Evolutionary conservation across 1,139 yeast genomes (phyloP).

Genomic region (Scheffersomyces lignicola): DNA sequence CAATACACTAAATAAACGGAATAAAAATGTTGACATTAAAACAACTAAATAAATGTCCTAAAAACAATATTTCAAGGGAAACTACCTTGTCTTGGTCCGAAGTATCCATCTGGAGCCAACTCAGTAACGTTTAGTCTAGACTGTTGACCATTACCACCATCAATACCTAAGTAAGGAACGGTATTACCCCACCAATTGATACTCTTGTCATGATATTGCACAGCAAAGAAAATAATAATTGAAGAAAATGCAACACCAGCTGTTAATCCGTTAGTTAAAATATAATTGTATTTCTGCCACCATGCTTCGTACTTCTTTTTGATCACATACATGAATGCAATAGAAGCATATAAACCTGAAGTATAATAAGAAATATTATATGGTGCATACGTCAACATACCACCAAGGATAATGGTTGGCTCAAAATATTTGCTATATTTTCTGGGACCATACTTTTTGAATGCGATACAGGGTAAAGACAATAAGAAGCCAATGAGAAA

Average conservation of each 20-base stretch:
- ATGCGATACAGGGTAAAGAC: constrained; percentile 42
- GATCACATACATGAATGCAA: constrained; percentile 48
- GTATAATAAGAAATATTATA: constrained; percentile 51
- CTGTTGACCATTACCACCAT: constrained; percentile 19
- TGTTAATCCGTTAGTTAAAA: constrained; percentile 47
- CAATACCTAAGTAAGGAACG: constrained; percentile 43
- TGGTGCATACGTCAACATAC: constrained; percentile 43
- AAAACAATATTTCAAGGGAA: constrained; percentile 23
- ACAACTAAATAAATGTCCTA: neutral
- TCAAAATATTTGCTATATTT: constrained; percentile 35
- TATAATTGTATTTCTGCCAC: constrained; percentile 63
- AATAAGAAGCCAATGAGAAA: constrained; percentile 55
- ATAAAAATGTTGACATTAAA: no score
- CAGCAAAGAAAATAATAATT: constrained; percentile 55
- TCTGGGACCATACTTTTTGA: constrained; percentile 37
- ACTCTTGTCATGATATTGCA: constrained; percentile 39
- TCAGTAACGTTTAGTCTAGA: constrained; percentile 16
- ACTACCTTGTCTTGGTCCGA: constrained; percentile 44
- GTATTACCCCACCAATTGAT: constrained; percentile 64
- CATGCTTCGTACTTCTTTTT: constrained; percentile 45
- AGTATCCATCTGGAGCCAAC: constrained; percentile 42
- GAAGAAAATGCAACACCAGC: constrained; percentile 57
- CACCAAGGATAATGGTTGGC: constrained; percentile 47
- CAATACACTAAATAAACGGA: no score
- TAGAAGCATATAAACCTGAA: constrained; percentile 42